Evolutionary conservation across 257 asterid genomes (phyloP), one percentile per base, ranked within the genome.

Genomic region (Ophiorrhiza pumila): DNA sequence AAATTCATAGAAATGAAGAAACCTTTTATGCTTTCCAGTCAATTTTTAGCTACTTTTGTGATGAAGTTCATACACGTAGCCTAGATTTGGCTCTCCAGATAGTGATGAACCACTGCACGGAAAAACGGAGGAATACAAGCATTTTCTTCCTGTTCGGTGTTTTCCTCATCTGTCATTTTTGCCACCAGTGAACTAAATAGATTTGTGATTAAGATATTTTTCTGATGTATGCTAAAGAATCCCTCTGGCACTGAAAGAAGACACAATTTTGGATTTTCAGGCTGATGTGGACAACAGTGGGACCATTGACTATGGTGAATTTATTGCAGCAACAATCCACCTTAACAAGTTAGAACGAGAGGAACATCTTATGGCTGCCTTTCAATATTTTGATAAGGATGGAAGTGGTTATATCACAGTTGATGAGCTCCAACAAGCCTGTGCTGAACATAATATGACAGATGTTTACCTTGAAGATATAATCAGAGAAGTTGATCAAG

Each of bases 371-470:
- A 72, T 85, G 89, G 90, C 90, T 18, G 96, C 96, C 65, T 90
- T 90, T 78, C 93, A 79, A 47, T 90, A 90, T 78, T 91, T 91
- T 77, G 96, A 90, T 80, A 90, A 90, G 83, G 96, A 90, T 80
- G 91, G 86, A 77, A 90, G 96, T 85, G 94, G 96, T 50, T 90
- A 90, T 76, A 92, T 92, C 43, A 92, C 98, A 23, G 86, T 88
- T 35, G 98, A 92, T 68, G 98, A 92, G 82, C 96, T 92, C 79
- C 98, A 92, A 79, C 96, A 88, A 86, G 96, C 96, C 56, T 91
- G 96, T 66, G 73, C 77, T n/a, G 97, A 91, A 53, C 92, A 85
- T 81, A 79, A 80, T 43, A 81, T 91, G 89, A 77, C 90, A 22
- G 96, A 90, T 72, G 89, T 85, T 49, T 69, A 68, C 55, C 84